Conservation (phyloP, 331 rosid genomes). For the Prunus yedoensis region DNA sequence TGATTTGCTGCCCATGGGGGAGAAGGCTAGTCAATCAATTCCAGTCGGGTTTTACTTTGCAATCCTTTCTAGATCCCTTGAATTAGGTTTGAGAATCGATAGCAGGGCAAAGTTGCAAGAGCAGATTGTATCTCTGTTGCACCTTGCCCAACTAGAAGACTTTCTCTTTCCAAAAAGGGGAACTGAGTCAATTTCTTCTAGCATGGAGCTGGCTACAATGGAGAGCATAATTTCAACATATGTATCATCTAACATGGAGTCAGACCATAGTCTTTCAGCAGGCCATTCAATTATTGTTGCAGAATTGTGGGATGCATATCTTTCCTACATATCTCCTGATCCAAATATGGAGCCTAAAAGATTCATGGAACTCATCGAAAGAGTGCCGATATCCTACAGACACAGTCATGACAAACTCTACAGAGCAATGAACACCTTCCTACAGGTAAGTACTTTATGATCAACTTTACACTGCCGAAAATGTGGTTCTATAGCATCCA, state of each 20-base stretch:
- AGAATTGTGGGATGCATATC: conserved; percentile 76
- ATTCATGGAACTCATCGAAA: conserved; percentile 76
- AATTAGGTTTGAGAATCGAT: conserved; percentile 40
- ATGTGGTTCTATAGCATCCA: neutral
- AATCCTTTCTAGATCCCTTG: conserved; percentile 67
- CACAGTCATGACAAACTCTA: conserved; percentile 74
- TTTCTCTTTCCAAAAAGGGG: conserved; percentile 50
- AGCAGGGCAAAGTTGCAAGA: conserved; percentile 50
- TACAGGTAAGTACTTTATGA: conserved; percentile 44
- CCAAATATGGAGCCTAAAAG: conserved; percentile 46
- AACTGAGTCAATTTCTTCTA: conserved; percentile 43
- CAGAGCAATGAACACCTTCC: conserved; percentile 53
- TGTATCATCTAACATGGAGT: conserved; percentile 42
- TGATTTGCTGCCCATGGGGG: conserved; percentile 63
- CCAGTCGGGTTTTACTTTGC: conserved; percentile 82
- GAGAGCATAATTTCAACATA: conserved; percentile 59
- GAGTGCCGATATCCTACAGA: conserved; percentile 57
- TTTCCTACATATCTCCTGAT: conserved; percentile 54
- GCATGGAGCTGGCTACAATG: conserved; percentile 60
- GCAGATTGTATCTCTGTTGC: conserved; percentile 61
- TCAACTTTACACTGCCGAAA: neutral
- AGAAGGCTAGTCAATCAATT: conserved; percentile 54
- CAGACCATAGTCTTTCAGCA: conserved; percentile 36
- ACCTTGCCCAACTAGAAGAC: conserved; percentile 65
- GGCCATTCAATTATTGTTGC: conserved; percentile 53